A percentile compares a stretch with the other conserved stretches of the same genome.
These are phyloP conservation scores for Tillandsia leiboldiana DNA, from an alignment of 176 grass and related monocot genomes.

Conservation along the genomic window DNA sequence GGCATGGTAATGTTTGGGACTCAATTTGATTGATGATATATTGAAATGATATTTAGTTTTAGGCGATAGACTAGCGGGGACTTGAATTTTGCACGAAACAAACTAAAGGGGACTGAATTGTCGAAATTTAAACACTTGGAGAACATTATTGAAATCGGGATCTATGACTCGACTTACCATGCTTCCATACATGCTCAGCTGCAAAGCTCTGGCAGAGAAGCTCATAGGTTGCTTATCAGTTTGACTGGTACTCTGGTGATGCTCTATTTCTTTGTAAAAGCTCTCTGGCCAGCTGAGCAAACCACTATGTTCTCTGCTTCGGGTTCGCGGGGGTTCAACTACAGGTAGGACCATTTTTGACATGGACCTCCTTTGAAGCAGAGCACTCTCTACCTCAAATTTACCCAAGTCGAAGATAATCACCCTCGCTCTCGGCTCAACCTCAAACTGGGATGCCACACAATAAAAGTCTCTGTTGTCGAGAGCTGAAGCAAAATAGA, in stretches of 20 bases:
- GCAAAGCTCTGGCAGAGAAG: conserved; percentile 64
- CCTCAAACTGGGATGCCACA: conserved; percentile 41
- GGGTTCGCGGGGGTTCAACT: conserved; percentile 26
- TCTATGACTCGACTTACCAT: conserved; percentile 33
- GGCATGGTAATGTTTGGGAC: background rate
- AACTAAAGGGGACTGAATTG: background rate
- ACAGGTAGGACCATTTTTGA: conserved; percentile 33
- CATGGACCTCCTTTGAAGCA: conserved; percentile 16
- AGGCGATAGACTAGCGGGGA: too few relatives aligned
- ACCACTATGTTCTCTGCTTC: conserved; percentile 51
- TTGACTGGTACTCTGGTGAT: conserved; percentile 36
- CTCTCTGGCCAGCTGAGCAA: conserved; percentile 80
- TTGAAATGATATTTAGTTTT: too few relatives aligned
- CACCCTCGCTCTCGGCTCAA: conserved; percentile 60
- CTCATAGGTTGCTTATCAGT: conserved; percentile 23
- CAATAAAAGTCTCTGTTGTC: conserved; percentile 44
- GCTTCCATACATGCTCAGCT: conserved; percentile 86
- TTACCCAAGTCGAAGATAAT: conserved; percentile 55
- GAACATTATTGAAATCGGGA: background rate
- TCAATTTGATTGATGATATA: too few relatives aligned
- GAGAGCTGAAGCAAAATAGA: conserved; percentile 28
- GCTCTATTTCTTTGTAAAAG: conserved; percentile 33
- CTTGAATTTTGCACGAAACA: background rate
- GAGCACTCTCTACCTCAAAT: conserved; percentile 24
- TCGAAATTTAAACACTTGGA: background rate